phyloP scores from a whole-genome alignment of 768 basidiomycete genomes.

The Trametes meyenii region DNA sequence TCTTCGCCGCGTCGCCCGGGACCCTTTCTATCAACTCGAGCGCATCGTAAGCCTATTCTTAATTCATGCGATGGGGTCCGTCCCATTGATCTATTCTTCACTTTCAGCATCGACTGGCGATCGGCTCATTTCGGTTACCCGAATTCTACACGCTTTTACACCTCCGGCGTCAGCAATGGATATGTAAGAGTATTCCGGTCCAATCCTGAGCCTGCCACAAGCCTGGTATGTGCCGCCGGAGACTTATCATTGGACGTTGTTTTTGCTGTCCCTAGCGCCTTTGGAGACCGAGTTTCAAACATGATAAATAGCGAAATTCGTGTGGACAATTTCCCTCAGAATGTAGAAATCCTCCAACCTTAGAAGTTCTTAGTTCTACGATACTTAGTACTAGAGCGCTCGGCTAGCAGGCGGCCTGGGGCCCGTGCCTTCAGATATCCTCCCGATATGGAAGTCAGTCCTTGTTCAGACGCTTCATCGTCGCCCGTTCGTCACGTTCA shows the following conservation, averaged over 20 bases:
- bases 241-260: constrained; percentile 8
- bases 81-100: background rate
- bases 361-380: background rate
- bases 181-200: constrained; percentile 21
- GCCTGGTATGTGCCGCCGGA: background rate
- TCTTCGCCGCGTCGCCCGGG: constrained; percentile 13
- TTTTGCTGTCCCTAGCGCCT: constrained; percentile 1
- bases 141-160: background rate
- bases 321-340: background rate
- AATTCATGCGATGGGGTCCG: background rate
- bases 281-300: background rate
- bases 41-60: constrained; percentile 7
- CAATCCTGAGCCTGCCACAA: background rate
- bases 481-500: too few relatives aligned
- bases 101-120: constrained; percentile 20
- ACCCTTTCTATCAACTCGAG: constrained; percentile 22
- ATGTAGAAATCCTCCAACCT: background rate
- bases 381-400: background rate
- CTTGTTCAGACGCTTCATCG: background rate
- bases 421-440: background rate
- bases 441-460: background rate
- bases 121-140: constrained; percentile 21
- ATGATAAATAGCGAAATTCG: constrained; percentile 3
- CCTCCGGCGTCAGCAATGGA: constrained; percentile 8
- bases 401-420: too few relatives aligned